A percentile compares a stretch with the other conserved stretches of the same genome.
phyloP scores from a whole-genome alignment of 169 alveolate genomes.

The Plasmodium gallinaceum region DNA sequence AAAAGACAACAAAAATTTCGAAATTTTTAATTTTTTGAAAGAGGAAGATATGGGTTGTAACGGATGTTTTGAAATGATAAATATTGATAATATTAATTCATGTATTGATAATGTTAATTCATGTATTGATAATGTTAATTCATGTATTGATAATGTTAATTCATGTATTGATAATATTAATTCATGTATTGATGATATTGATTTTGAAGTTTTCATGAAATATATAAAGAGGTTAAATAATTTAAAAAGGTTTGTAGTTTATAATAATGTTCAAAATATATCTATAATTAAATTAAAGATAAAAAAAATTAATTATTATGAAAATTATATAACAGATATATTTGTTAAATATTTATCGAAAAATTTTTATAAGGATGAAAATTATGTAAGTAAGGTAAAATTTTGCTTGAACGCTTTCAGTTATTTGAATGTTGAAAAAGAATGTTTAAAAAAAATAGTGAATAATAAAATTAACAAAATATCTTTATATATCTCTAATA shows the following conservation, averaged over 20 bases:
- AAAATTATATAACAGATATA: slow-evolving; percentile 23
- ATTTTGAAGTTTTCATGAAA: slow-evolving; percentile 18
- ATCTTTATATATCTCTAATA: slow-evolving; percentile 13
- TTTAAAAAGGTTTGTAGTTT: slow-evolving; percentile 5
- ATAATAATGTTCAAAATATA: slow-evolving; percentile 47
- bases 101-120: neutral
- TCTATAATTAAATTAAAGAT: slow-evolving; percentile 12
- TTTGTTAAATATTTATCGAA: slow-evolving; percentile 24
- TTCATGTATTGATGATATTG: neutral
- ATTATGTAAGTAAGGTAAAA: slow-evolving; percentile 31
- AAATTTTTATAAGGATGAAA: slow-evolving; percentile 35
- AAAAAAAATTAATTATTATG: slow-evolving; percentile 26
- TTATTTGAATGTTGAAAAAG: slow-evolving; percentile 37
- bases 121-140: too few species aligned
- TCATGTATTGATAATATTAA: neutral
- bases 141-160: neutral
- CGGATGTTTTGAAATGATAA: slow-evolving; percentile 13
- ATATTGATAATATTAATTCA: neutral
- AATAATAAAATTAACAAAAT: slow-evolving; percentile 33
- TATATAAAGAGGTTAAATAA: slow-evolving; percentile 32
- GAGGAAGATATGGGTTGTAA: slow-evolving; percentile 6
- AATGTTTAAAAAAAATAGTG: slow-evolving; percentile 43
- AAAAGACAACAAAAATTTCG: slow-evolving; percentile 6
- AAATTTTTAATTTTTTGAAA: slow-evolving; percentile 1
- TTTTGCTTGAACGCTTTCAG: slow-evolving; percentile 33